Evolutionary conservation across 306 rosid genomes (phyloP), one percentile per base, ranked within the genome.

Genomic region (Geum urbanum): DNA sequence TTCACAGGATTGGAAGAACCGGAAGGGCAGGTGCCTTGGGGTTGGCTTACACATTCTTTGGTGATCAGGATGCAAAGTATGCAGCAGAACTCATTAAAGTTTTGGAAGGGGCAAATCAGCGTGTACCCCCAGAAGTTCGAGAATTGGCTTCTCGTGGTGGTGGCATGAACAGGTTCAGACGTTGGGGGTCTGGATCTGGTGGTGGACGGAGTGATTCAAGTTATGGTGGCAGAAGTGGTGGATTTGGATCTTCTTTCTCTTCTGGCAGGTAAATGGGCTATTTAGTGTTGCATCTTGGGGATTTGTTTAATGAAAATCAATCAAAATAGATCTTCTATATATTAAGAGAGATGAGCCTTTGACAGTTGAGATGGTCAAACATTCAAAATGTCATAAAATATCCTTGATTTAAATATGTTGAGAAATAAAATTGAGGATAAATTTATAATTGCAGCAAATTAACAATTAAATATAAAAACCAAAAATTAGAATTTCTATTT

Each of bases 21-120:
- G 99, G 99, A 68, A 89, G 99, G 78, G 99, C 99, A 53, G 99
- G 99, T 57, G 99, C 99, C 66, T 91, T 95, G 63, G 99, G 99
- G 51, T 3, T 89, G 70, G 99, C 99, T 22, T 87, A 82, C 80
- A 95, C 99, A 41, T 95, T 95, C 76, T 87, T 95, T 14, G 97
- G 91, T 40, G 99, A 95, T 62, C 97, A 95, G 76, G 99, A 95
- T 79, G 91, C 95, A 14, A 95, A 85, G 82, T 72, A 95, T 83
- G 97, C 97, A 32, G 81, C 92, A 12, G 96, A 95, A 81, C 95
- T 95, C 72, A 82, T 95, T 76, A 95, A 95, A 81, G 84, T 95
- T 72, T 80, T 95, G 88, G 99, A 95, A 88, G 99, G 97, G 55
- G 96, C 99, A 39, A 91, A 87, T 78, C 99, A 95, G 81, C 81